A percentile compares a stretch with the other conserved stretches of the same genome.
Conservation (phyloP, 2,329 filamentous ascomycete species). For the Mycogone perniciosa region DNA sequence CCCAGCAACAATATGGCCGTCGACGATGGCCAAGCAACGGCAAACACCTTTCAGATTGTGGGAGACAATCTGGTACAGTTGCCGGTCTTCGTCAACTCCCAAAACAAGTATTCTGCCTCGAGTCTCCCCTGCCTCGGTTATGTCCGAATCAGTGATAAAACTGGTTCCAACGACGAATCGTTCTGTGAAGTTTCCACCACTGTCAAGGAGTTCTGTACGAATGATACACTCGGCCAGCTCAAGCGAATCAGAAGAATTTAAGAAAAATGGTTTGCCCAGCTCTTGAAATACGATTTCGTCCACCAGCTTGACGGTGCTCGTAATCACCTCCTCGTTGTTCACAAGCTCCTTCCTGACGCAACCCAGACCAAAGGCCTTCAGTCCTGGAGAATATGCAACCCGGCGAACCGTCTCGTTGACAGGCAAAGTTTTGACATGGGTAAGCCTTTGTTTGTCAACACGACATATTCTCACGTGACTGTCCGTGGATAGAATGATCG, state of each 20-base stretch:
- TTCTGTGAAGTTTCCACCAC: slow-evolving; percentile 54
- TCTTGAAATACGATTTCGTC: slow-evolving; percentile 84
- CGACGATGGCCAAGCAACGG: slow-evolving; percentile 67
- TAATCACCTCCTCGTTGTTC: slow-evolving; percentile 66
- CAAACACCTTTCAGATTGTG: slow-evolving; percentile 72
- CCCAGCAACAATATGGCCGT: slow-evolving; percentile 73
- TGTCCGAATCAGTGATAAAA: slow-evolving; percentile 58
- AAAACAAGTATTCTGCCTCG: slow-evolving; percentile 77
- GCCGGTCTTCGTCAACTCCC: slow-evolving; percentile 69
- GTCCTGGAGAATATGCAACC: slow-evolving; percentile 73
- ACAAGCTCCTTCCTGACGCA: slow-evolving; percentile 71
- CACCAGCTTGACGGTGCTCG: slow-evolving; percentile 78
- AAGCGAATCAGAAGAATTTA: slow-evolving; percentile 42
- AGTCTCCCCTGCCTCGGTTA: slow-evolving; percentile 39
- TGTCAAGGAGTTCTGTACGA: slow-evolving; percentile 61
- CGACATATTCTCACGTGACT: slow-evolving; percentile 70
- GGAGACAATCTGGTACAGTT: slow-evolving; percentile 64
- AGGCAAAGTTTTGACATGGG: slow-evolving; percentile 75
- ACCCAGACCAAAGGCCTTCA: slow-evolving; percentile 80
- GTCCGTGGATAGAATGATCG: slow-evolving; percentile 74
- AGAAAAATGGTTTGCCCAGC: slow-evolving; percentile 60
- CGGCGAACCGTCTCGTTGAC: slow-evolving; percentile 79
- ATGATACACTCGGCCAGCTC: slow-evolving; percentile 86
- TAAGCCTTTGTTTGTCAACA: slow-evolving; percentile 79
- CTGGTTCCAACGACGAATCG: slow-evolving; percentile 89